Percentiles rank a stretch among this genome's conserved stretches.
phyloP scores from a whole-genome alignment of 2,329 filamentous ascomycete genomes.

The Aspergillus thermomutatus region DNA sequence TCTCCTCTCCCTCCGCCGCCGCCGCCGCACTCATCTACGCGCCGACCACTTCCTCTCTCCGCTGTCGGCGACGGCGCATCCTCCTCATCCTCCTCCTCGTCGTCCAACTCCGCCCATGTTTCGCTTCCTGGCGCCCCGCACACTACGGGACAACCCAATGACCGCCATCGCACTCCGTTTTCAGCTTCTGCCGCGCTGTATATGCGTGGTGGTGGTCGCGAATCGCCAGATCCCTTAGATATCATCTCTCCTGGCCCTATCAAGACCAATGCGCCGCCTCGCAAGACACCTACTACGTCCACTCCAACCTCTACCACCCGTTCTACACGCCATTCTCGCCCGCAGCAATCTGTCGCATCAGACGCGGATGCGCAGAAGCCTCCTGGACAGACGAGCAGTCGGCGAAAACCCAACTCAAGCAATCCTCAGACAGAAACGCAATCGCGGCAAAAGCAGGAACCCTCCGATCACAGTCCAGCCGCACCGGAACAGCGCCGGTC shows the following conservation, averaged over 20 bases:
- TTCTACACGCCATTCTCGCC: constrained; percentile 8
- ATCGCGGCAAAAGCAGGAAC: constrained; percentile 2
- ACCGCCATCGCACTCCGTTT: constrained; percentile 14
- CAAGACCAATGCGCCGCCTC: neutral
- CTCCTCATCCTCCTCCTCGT: constrained; percentile 8
- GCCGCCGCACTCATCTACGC: constrained; percentile 16
- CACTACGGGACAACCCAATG: constrained; percentile 15
- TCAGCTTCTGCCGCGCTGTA: constrained; percentile 15
- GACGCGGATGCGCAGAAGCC: constrained; percentile 1
- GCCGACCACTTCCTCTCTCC: constrained; percentile 9
- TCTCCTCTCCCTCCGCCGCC: constrained; percentile 12
- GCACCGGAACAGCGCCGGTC: constrained; percentile 61
- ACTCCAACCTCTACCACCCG: neutral
- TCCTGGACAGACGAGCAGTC: constrained; percentile 4
- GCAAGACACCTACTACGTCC: constrained; percentile 11
- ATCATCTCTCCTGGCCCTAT: constrained; percentile 19
- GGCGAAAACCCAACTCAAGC: neutral
- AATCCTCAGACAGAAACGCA: neutral
- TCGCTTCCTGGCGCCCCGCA: constrained; percentile 12
- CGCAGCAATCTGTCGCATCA: constrained; percentile 1
- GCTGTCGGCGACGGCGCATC: constrained; percentile 7
- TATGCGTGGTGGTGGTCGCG: constrained; percentile 18
- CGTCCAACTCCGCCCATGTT: neutral
- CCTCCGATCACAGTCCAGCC: neutral
- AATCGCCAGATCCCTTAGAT: constrained; percentile 28